A percentile compares a stretch with the other conserved stretches of the same genome.
Evolutionary conservation across 768 basidiomycete species (phyloP).

Genomic region (Paxillus ammoniavirescens): DNA sequence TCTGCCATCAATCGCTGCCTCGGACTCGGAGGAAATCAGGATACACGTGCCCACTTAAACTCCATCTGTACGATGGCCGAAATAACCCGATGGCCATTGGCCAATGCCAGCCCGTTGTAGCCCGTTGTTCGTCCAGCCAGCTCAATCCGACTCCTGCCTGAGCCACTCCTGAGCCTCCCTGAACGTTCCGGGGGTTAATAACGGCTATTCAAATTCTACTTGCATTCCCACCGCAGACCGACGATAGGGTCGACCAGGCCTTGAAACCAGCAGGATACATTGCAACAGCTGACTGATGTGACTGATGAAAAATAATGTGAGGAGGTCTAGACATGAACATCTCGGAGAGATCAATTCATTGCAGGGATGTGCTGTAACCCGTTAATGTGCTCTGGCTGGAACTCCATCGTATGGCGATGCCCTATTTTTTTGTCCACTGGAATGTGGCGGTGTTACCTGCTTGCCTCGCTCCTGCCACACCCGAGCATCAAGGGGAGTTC

Average conservation of each 20-base stretch:
- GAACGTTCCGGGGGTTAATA: slow-evolving; percentile 15
- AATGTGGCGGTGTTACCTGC: slow-evolving; percentile 9
- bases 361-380: not conserved
- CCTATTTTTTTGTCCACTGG: not conserved
- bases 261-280: not conserved
- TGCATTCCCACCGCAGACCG: not conserved
- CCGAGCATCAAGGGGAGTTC: not conserved
- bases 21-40: no score
- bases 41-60: slow-evolving; percentile 3
- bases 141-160: no score
- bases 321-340: slow-evolving; percentile 2
- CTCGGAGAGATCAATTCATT: slow-evolving; percentile 4
- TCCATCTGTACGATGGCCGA: not conserved
- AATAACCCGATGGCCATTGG: no score
- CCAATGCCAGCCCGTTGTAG: no score
- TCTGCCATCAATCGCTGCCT: no score
- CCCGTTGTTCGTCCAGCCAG: no score
- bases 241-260: not conserved
- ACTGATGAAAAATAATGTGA: not conserved
- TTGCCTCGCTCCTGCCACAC: slow-evolving; percentile 4
- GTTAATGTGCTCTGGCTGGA: not conserved
- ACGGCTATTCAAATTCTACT: not conserved
- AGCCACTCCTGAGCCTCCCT: not conserved
- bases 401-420: no score
- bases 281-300: not conserved